Evolutionary conservation across 225 moss, liverwort and hornwort species (phyloP), one percentile per base, ranked within the genome.

Genomic region (Polytrichum formosum): DNA sequence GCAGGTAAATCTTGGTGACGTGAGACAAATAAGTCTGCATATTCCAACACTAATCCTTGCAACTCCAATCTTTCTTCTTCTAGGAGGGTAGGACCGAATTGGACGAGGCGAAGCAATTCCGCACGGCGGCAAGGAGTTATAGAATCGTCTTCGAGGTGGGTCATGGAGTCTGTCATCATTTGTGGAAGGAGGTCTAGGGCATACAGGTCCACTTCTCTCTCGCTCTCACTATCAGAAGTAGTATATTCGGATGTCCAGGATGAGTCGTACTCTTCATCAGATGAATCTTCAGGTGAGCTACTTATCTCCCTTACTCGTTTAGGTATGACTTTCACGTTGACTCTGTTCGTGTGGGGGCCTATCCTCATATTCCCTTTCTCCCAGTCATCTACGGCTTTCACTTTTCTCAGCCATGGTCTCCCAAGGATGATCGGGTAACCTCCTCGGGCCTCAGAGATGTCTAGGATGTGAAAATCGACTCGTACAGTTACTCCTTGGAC

Each of bases 391-490:
- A 46, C 20, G 3, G 37, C 66, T 18, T 9, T 31, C 20, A 66
- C 66, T 17, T 66, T 18, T 19, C 66, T 13, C 31, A 66, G 6
- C 66, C 66, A 66, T 5, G 66, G 66, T 19, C 66, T 66, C 6
- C 31, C 66, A 2, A 66, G 20, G 5, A 33, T 66, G 19, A 66
- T 16, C 6, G 66, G 66, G 20, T 66, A 66, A 35, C 31, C 66
- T 3, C 23, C 33, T 4, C 18, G 19, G 33, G 13, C 31, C 2
- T 33, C 35, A 7, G 33, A 18, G 20, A 66, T 30, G 23, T 66
- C 18, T 18, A 33, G 6, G 1, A 66, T 35, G 10, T 66, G 31
- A 4, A 66, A 33, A 33, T 66, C 31, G 5, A 66, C 66, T 1
- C 21, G 3, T 19, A 33, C 3, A 6, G 37, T 66, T 1, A 66